These are phyloP conservation scores for Fusarium incarnatum DNA, from an alignment of 2,329 filamentous ascomycete genomes.

Conservation along the genomic window DNA sequence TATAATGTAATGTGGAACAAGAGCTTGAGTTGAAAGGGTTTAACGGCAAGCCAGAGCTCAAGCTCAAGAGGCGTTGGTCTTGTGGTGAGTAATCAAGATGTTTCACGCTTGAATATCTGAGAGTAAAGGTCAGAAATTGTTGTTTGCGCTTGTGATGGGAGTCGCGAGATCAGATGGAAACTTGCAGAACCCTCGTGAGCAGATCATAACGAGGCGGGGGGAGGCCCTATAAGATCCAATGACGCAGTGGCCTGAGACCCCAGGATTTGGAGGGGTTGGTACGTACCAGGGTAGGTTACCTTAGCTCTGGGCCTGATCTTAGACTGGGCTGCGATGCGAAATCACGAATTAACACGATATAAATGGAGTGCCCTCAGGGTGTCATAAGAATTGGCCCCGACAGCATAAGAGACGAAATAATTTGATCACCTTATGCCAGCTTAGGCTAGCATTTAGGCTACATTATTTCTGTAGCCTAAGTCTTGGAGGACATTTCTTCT, in stretches of 20 bases:
- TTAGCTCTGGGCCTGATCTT: background rate
- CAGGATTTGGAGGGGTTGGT: conserved; percentile 32
- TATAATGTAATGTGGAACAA: conserved; percentile 18
- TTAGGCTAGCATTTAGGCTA: too few relatives aligned
- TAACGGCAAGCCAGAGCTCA: conserved; percentile 24
- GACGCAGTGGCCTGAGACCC: conserved; percentile 41
- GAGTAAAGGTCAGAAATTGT: background rate
- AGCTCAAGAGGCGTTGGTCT: conserved; percentile 19
- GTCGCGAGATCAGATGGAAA: conserved; percentile 37
- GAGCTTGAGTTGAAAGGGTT: conserved; percentile 32
- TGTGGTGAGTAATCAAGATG: conserved; percentile 14
- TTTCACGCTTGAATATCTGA: background rate
- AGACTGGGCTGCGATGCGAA: background rate
- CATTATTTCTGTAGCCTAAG: too few relatives aligned
- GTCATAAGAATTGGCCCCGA: too few relatives aligned
- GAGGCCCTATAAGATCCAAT: conserved; percentile 34
- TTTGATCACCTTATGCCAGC: too few relatives aligned
- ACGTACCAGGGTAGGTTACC: conserved; percentile 23
- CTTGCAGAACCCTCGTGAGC: conserved; percentile 42
- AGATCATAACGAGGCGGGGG: conserved; percentile 40
- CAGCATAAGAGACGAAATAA: too few relatives aligned
- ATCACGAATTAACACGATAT: background rate
- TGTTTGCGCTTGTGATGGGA: conserved; percentile 38
- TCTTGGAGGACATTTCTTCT: too few relatives aligned
- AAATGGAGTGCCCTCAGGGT: background rate